These are phyloP conservation scores for Russula sp. DNA, from an alignment of 768 basidiomycete species.

Conservation along the genomic window DNA sequence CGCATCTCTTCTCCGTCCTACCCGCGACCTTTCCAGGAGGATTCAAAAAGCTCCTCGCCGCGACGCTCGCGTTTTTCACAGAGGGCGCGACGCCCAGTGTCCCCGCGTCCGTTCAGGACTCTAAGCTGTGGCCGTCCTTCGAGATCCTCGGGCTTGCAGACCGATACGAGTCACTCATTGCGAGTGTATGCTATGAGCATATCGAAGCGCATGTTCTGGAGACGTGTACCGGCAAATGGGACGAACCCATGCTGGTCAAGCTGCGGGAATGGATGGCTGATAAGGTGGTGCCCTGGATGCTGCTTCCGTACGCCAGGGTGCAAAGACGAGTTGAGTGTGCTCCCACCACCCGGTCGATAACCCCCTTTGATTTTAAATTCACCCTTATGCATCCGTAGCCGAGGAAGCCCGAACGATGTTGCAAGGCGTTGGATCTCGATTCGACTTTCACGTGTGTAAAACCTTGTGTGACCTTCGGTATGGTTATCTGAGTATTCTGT, in stretches of 20 bases:
- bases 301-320: slow-evolving; percentile 71
- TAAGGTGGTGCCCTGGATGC: slow-evolving; percentile 82
- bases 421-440: slow-evolving; percentile 72
- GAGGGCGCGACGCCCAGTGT: slow-evolving; percentile 15
- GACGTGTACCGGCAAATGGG: slow-evolving; percentile 70
- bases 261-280: slow-evolving; percentile 75
- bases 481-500: slow-evolving; percentile 28
- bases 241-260: slow-evolving; percentile 54
- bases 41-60: slow-evolving; percentile 63
- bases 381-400: slow-evolving; percentile 39
- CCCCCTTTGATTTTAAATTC: background rate
- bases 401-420: slow-evolving; percentile 72
- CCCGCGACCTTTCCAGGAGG: slow-evolving; percentile 65
- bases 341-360: no score
- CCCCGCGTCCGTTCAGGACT: slow-evolving; percentile 37
- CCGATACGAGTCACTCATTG: slow-evolving; percentile 79
- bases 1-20: slow-evolving; percentile 66
- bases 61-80: slow-evolving; percentile 44
- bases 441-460: slow-evolving; percentile 93
- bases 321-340: slow-evolving; percentile 48
- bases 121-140: slow-evolving; percentile 55
- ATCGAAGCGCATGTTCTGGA: slow-evolving; percentile 72
- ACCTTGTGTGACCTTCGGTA: slow-evolving; percentile 84
- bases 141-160: slow-evolving; percentile 73
- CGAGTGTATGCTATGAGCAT: slow-evolving; percentile 79